A percentile compares a stretch with the other conserved stretches of the same genome.
Evolutionary conservation across 83 land plant species (phyloP).

Genomic region (Picea mariana): DNA sequence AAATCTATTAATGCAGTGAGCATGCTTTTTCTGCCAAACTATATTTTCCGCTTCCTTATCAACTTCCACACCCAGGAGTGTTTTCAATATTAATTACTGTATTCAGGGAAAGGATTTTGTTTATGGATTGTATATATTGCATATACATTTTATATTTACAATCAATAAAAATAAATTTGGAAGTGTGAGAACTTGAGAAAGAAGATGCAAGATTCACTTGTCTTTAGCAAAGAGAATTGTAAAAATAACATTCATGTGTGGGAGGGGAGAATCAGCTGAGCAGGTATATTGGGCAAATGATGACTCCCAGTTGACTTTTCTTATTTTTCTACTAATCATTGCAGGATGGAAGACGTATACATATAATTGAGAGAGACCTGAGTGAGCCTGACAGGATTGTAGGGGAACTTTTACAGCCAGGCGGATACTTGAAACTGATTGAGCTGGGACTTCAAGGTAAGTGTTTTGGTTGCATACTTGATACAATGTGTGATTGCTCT

Average conservation of each 20-base stretch:
- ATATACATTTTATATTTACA: background rate
- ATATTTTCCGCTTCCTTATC: too few relatives aligned
- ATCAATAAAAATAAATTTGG: background rate
- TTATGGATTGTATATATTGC: background rate
- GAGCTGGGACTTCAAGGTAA: slow-evolving; percentile 72
- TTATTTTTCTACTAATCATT: slow-evolving; percentile 19
- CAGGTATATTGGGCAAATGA: background rate
- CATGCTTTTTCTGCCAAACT: too few relatives aligned
- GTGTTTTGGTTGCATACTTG: background rate
- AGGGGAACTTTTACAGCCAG: slow-evolving; percentile 82
- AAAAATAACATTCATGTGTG: background rate
- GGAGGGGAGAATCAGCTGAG: background rate
- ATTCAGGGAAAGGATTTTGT: background rate
- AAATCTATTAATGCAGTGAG: too few relatives aligned
- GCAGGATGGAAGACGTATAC: slow-evolving; percentile 70
- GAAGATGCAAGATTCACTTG: background rate
- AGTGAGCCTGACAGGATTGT: slow-evolving; percentile 83
- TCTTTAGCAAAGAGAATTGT: background rate
- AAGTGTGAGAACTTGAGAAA: background rate
- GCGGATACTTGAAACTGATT: slow-evolving; percentile 77
- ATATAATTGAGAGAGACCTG: slow-evolving; percentile 75
- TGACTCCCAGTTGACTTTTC: background rate
- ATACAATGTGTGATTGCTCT: background rate
- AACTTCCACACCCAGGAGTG: too few relatives aligned
- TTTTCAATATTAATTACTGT: background rate